phyloP scores from a whole-genome alignment of 495 filamentous ascomycete genomes.

The Aspergillus sclerotiicarbonarius region DNA sequence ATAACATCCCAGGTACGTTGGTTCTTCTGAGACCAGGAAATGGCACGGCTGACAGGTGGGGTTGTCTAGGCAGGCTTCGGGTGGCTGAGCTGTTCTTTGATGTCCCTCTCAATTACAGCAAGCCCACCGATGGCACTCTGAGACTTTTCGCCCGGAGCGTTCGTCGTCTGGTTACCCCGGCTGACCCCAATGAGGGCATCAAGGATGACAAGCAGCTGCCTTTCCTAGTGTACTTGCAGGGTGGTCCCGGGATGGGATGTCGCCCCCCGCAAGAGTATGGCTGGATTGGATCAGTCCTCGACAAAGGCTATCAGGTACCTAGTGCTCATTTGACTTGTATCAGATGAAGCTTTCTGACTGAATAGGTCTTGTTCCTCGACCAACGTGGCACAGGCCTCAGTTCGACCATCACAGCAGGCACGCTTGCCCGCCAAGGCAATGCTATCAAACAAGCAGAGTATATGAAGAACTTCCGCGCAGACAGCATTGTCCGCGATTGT shows the following conservation, averaged over 20 bases:
- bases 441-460: constrained; percentile 70
- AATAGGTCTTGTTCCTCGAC: constrained; percentile 76
- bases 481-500: constrained; percentile 83
- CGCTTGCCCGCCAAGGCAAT: constrained; percentile 62
- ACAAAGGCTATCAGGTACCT: constrained; percentile 70
- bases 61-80: constrained; percentile 61
- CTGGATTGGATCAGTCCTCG: constrained; percentile 66
- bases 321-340: not conserved
- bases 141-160: constrained; percentile 76
- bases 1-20: constrained; percentile 44
- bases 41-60: constrained; percentile 11
- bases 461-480: constrained; percentile 82
- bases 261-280: constrained; percentile 66
- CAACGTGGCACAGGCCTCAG: constrained; percentile 87
- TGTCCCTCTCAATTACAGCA: constrained; percentile 72
- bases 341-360: not conserved
- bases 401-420: constrained; percentile 69
- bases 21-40: not conserved
- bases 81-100: constrained; percentile 83
- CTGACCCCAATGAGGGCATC: constrained; percentile 37
- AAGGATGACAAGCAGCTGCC: constrained; percentile 54
- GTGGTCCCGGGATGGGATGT: constrained; percentile 78
- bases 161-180: constrained; percentile 59
- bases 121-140: constrained; percentile 58
- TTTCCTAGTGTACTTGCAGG: constrained; percentile 67